Evolutionary conservation across 2,329 filamentous ascomycete species (phyloP).

Genomic region (Alternaria burnsii): DNA sequence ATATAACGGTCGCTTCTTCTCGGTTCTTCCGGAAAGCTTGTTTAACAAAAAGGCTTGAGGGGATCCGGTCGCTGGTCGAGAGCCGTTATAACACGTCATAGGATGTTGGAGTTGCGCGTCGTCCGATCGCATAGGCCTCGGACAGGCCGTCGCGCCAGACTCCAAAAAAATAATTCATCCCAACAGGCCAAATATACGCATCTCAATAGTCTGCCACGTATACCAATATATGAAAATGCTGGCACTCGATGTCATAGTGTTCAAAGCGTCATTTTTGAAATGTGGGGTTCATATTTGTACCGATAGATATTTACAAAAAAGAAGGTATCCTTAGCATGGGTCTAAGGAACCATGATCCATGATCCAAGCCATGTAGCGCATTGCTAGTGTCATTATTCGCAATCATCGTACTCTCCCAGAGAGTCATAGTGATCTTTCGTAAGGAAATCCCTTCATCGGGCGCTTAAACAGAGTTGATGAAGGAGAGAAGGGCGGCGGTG

Average conservation of each 20-base stretch:
- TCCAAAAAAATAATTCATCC: background rate
- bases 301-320: constrained; percentile 4
- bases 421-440: background rate
- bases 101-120: background rate
- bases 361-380: background rate
- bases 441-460: background rate
- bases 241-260: background rate
- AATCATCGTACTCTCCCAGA: background rate
- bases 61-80: background rate
- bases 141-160: background rate
- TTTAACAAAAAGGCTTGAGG: background rate
- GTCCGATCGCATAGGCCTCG: background rate
- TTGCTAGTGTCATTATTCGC: background rate
- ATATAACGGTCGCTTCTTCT: background rate
- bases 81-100: background rate
- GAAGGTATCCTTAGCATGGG: background rate
- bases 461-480: constrained; percentile 33
- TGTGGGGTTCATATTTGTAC: background rate
- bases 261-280: background rate
- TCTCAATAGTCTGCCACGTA: background rate
- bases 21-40: background rate
- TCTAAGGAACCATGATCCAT: background rate
- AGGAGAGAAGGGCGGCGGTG: constrained; percentile 25
- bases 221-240: background rate
- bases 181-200: background rate